Conservation (phyloP, 2,329 filamentous ascomycete species). For the Fonsecaea multimorphosa region DNA sequence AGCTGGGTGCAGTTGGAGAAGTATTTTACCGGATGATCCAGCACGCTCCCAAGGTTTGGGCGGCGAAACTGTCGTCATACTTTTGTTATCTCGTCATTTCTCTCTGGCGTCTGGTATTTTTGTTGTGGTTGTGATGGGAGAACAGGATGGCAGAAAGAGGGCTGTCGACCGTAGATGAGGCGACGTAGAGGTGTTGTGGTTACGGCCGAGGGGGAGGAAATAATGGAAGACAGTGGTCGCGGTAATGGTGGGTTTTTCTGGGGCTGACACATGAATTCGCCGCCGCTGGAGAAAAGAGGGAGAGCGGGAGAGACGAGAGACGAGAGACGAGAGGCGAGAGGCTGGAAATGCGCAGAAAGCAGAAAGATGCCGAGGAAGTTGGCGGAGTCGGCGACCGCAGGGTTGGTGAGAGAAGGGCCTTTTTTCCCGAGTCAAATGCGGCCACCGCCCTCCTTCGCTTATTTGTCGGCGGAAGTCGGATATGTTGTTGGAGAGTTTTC, state of each 20-base stretch:
- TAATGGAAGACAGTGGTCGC: background rate
- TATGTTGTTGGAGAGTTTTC: background rate
- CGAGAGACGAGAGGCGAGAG: slow-evolving; percentile 3
- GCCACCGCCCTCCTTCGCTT: slow-evolving; percentile 1
- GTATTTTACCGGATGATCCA: slow-evolving; percentile 61
- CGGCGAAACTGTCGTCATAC: slow-evolving; percentile 73
- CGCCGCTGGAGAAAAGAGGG: slow-evolving; percentile 2
- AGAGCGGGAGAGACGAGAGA: too few species aligned
- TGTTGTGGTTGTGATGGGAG: background rate
- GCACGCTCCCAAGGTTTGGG: slow-evolving; percentile 97
- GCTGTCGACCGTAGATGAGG: background rate
- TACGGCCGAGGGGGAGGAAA: slow-evolving; percentile 17
- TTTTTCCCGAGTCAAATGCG: background rate
- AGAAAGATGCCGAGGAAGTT: slow-evolving; percentile 22
- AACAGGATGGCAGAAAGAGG: background rate
- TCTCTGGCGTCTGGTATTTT: background rate
- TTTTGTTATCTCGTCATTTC: slow-evolving; percentile 32
- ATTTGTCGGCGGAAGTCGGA: slow-evolving; percentile 3
- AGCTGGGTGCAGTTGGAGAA: background rate
- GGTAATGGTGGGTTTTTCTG: slow-evolving; percentile 4
- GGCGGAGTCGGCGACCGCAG: background rate
- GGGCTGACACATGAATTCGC: slow-evolving; percentile 20
- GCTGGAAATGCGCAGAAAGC: slow-evolving; percentile 9
- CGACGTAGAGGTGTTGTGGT: background rate
- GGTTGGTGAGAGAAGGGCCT: background rate